Evolutionary conservation across 1,284 basidiomycete species (phyloP).

Genomic region (Boletus albobrunnescens): DNA sequence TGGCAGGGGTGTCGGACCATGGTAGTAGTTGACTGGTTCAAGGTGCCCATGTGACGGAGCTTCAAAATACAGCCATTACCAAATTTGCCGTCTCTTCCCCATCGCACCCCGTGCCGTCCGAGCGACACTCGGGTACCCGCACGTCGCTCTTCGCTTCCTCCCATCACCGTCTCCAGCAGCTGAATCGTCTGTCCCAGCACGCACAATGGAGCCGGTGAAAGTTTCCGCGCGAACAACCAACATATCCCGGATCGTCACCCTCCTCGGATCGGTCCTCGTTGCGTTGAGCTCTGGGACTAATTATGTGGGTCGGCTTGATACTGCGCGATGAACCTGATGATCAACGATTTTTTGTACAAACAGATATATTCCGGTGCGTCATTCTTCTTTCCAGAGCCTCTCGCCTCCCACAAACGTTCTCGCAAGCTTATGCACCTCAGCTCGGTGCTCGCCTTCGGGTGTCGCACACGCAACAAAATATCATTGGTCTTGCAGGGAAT

Average conservation of each 20-base stretch:
- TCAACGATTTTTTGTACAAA: not conserved
- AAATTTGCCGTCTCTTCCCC: not conserved
- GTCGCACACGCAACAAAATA: constrained; percentile 71
- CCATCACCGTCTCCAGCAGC: not conserved
- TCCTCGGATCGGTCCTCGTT: constrained; percentile 54
- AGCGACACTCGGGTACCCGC: no score
- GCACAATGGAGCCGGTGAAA: constrained; percentile 12
- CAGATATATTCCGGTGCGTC: constrained; percentile 33
- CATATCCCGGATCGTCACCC: constrained; percentile 34
- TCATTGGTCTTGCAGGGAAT: constrained; percentile 69
- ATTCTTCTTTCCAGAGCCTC: not conserved
- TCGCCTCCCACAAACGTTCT: not conserved
- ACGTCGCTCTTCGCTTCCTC: not conserved
- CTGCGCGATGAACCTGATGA: constrained; percentile 4
- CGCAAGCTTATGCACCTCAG: constrained; percentile 74
- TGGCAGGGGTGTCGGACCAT: no score
- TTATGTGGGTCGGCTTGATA: constrained; percentile 49
- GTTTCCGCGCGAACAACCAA: constrained; percentile 1
- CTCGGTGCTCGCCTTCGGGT: constrained; percentile 66
- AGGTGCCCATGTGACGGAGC: no score
- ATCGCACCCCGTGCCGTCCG: no score
- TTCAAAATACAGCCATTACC: no score
- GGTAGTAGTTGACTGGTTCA: no score
- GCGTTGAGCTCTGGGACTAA: constrained; percentile 65
- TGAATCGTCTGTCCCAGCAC: not conserved